Conservation (phyloP, 1,284 basidiomycete species). For the Tetrapyrgos nigripes region DNA sequence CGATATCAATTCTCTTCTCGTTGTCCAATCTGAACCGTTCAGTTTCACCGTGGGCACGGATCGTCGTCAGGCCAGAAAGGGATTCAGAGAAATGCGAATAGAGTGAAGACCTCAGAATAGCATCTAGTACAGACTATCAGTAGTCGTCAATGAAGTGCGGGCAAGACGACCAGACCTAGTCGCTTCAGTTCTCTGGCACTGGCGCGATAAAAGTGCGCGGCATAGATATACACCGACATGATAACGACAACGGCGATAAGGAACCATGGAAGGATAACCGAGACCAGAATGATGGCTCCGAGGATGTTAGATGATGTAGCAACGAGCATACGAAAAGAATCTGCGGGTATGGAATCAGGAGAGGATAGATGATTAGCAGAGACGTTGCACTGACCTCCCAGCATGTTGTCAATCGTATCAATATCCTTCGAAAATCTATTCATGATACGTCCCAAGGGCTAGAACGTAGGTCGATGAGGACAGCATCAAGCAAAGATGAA, state of each 20-base stretch:
- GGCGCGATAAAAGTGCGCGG: constrained; percentile 84
- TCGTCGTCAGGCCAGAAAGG: constrained; percentile 85
- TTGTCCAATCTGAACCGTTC: constrained; percentile 80
- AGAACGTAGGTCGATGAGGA: constrained; percentile 1
- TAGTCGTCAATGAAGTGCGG: neutral
- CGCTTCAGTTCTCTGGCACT: constrained; percentile 91
- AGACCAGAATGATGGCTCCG: constrained; percentile 81
- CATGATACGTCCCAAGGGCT: constrained; percentile 90
- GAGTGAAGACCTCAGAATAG: constrained; percentile 66
- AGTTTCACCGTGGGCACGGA: constrained; percentile 83
- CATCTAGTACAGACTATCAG: constrained; percentile 46
- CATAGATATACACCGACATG: constrained; percentile 63
- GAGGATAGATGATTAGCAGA: neutral
- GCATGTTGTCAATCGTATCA: constrained; percentile 85
- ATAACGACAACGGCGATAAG: constrained; percentile 75
- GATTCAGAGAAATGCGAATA: constrained; percentile 92
- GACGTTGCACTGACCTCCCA: constrained; percentile 49
- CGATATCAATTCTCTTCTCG: constrained; percentile 79
- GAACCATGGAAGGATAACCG: constrained; percentile 86
- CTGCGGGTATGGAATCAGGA: constrained; percentile 36
- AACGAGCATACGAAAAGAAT: constrained; percentile 80
- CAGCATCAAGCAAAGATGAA: neutral
- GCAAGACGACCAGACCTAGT: constrained; percentile 45
- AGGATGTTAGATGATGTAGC: constrained; percentile 69
- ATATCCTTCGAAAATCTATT: constrained; percentile 86